phyloP scores from a whole-genome alignment of 2,329 filamentous ascomycete species.

The Fonsecaea pugnacius region DNA sequence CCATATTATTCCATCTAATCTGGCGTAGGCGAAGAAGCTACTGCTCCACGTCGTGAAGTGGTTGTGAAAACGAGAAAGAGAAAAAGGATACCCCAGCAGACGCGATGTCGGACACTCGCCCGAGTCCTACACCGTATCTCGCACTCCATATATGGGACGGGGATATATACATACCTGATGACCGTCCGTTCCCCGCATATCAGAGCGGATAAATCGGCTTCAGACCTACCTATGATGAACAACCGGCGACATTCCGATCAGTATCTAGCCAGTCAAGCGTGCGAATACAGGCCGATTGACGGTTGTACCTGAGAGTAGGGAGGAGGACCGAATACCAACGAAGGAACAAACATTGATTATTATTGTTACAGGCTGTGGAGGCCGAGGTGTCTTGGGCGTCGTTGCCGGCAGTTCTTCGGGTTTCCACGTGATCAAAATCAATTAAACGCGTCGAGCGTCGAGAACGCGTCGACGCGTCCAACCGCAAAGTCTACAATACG shows the following conservation, averaged over 20 bases:
- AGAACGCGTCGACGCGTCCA: neutral
- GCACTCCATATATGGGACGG: neutral
- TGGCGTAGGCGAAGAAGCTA: neutral
- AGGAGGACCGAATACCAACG: neutral
- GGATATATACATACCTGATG: neutral
- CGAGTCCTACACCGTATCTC: neutral
- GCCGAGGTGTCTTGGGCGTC: neutral
- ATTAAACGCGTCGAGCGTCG: constrained; percentile 1
- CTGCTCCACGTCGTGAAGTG: neutral
- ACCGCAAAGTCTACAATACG: neutral
- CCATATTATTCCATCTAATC: constrained; percentile 11
- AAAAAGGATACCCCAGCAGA: neutral
- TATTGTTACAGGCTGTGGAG: neutral
- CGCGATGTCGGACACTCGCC: constrained; percentile 9
- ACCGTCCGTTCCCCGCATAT: constrained; percentile 7
- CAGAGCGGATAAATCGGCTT: constrained; percentile 17
- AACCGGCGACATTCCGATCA: neutral
- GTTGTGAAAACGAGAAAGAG: neutral
- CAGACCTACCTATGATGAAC: constrained; percentile 1
- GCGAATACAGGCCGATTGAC: neutral
- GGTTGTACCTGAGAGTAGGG: neutral
- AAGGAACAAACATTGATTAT: too few species aligned
- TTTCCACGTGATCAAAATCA: neutral
- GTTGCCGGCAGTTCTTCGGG: neutral
- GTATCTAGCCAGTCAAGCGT: neutral